Evolutionary conservation across 768 basidiomycete genomes (phyloP), one percentile per base, ranked within the genome.

Genomic region (Mycena pura): DNA sequence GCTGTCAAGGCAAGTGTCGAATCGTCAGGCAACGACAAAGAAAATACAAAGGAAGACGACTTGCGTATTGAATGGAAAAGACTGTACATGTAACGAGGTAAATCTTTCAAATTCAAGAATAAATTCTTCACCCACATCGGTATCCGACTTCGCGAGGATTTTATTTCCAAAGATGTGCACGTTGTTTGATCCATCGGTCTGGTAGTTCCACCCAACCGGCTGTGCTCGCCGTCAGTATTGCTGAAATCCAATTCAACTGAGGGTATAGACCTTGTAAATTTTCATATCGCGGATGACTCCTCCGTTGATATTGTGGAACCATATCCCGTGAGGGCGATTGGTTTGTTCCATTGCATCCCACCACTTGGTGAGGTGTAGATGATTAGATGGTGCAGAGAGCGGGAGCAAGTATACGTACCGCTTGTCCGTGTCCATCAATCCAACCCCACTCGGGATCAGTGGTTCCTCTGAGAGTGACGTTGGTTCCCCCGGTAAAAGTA

Each of bases 181-280:
- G 51, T 75, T 72, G 36, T 69, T 65, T 9, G 74, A 72, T 22
- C 72, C 72, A 36, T 65, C 72, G 0, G 76, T 71, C 19, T 71
- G 66, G 60, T 77, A 78, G 64, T 73, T 77, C 77, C 78, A 79
- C 6, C 65, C 78, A 25, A 78, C 66, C 21, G 76, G 74, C 75
- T 72, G 24, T 32, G 45, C 45, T 47, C 44, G 28, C 31, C 28
- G 29, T 58, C 47, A 58, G 19, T 15, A 28, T 31, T 27, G 62
- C 36, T 53, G 32, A 45, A 52, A 31, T 43, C 24, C 34, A 39
- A 41, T 36, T 52, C 49, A 48, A 55, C 71, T 36, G 56, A 65
- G 47, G 40, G 41, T 45, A 50, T 34, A 43, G 29, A 58, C 57
- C 57, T 58, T 58, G 52, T 60, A 71, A 19, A 73, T 63, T 70